phyloP scores from a whole-genome alignment of 805 yeast genomes.

The Ogataea haglerorum region DNA sequence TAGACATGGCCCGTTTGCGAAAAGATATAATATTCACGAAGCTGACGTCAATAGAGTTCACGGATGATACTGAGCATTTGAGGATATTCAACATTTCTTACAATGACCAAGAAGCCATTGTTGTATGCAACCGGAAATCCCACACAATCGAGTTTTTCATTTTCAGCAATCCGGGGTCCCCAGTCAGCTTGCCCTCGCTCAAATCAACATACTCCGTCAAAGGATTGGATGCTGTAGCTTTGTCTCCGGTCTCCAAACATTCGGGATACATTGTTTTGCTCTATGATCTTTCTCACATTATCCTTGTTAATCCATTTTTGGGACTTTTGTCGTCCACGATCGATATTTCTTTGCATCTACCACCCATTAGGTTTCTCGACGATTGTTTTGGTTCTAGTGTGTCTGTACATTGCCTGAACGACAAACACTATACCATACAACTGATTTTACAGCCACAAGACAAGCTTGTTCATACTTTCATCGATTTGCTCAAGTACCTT shows the following conservation, averaged over 20 bases:
- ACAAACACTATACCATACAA: constrained; percentile 29
- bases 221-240: constrained; percentile 39
- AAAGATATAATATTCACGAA: constrained; percentile 73
- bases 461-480: constrained; percentile 40
- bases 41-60: constrained; percentile 42
- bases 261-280: constrained; percentile 47
- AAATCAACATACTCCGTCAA: constrained; percentile 22
- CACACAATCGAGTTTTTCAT: constrained; percentile 49
- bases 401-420: constrained; percentile 20
- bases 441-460: constrained; percentile 45
- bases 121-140: constrained; percentile 44
- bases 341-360: constrained; percentile 24
- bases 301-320: constrained; percentile 56
- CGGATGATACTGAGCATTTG: constrained; percentile 30
- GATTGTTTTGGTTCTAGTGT: constrained; percentile 25
- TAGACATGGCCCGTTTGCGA: constrained; percentile 38
- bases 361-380: constrained; percentile 21
- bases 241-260: constrained; percentile 30
- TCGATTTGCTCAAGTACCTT: constrained; percentile 49
- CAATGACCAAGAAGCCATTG: constrained; percentile 59
- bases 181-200: constrained; percentile 24
- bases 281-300: constrained; percentile 34
- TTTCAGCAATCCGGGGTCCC: constrained; percentile 37
- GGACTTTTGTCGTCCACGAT: constrained; percentile 40
- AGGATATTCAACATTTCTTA: constrained; percentile 39